Conservation (phyloP, 805 yeast genomes). For the Candida mattraensis region DNA sequence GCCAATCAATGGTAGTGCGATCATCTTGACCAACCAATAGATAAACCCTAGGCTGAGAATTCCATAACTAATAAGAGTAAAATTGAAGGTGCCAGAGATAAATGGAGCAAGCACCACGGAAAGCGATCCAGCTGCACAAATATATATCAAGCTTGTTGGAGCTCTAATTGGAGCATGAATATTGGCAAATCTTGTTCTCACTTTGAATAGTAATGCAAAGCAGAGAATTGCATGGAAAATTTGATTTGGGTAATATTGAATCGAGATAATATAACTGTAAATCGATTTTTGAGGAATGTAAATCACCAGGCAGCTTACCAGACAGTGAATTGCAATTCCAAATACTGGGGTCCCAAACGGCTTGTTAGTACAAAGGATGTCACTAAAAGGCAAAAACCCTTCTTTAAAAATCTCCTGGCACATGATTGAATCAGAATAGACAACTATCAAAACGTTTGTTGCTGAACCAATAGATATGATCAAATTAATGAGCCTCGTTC, state of each 20-base stretch:
- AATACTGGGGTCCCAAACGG: slow-evolving; percentile 47
- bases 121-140: slow-evolving; percentile 44
- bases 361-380: slow-evolving; percentile 44
- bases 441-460: slow-evolving; percentile 49
- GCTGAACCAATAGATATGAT: slow-evolving; percentile 49
- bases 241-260: slow-evolving; percentile 49
- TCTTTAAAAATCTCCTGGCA: slow-evolving; percentile 50
- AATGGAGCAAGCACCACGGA: slow-evolving; percentile 52
- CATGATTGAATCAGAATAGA: slow-evolving; percentile 46
- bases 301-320: slow-evolving; percentile 22
- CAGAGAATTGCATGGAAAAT: slow-evolving; percentile 35
- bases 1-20: slow-evolving; percentile 18
- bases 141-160: slow-evolving; percentile 31
- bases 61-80: slow-evolving; percentile 25
- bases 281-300: slow-evolving; percentile 20
- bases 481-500: slow-evolving; percentile 41
- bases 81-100: slow-evolving; percentile 36
- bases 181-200: slow-evolving; percentile 23
- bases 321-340: slow-evolving; percentile 26
- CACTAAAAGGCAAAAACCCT: slow-evolving; percentile 46
- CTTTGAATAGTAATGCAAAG: slow-evolving; percentile 22
- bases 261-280: slow-evolving; percentile 42
- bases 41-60: slow-evolving; percentile 21
- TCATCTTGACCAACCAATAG: slow-evolving; percentile 23
- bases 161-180: slow-evolving; percentile 28